Percentiles rank a stretch among this genome's conserved stretches.
Conservation (phyloP, 306 rosid genomes). For the Cucurbita maxima region DNA sequence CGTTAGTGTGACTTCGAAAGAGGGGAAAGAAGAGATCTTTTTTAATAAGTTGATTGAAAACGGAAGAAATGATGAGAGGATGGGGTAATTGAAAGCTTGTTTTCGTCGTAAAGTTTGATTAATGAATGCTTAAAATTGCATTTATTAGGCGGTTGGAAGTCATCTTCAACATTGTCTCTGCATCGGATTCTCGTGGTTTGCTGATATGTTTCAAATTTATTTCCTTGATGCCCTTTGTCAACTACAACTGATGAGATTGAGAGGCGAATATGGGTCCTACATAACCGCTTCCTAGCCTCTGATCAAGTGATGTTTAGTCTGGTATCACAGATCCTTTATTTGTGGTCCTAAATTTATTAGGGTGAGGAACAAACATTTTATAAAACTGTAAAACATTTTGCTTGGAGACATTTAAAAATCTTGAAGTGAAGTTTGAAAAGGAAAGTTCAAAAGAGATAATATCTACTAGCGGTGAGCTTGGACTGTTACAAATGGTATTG, state of each 20-base stretch:
- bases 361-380: no score
- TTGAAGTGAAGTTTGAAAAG: no score
- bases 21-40: slow-evolving; percentile 15
- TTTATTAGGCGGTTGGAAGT: slow-evolving; percentile 35
- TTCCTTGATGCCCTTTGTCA: slow-evolving; percentile 2
- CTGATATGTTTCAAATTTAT: slow-evolving; percentile 12
- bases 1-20: slow-evolving; percentile 10
- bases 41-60: slow-evolving; percentile 10
- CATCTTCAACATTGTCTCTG: slow-evolving; percentile 34
- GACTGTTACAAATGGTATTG: no score
- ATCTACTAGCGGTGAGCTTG: no score
- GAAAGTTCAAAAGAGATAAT: no score
- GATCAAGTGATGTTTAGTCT: not conserved
- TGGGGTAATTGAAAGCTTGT: slow-evolving; percentile 22
- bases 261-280: slow-evolving; percentile 3
- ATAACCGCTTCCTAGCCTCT: not conserved
- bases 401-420: no score
- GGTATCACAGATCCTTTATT: not conserved
- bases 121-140: slow-evolving; percentile 10
- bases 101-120: slow-evolving; percentile 15
- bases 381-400: no score
- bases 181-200: slow-evolving; percentile 32
- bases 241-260: slow-evolving; percentile 6
- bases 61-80: slow-evolving; percentile 12
- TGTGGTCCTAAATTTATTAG: not conserved